Base-by-base conservation (phyloP, 106 monocot species). In the Platanthera guangdongensis region DNA sequence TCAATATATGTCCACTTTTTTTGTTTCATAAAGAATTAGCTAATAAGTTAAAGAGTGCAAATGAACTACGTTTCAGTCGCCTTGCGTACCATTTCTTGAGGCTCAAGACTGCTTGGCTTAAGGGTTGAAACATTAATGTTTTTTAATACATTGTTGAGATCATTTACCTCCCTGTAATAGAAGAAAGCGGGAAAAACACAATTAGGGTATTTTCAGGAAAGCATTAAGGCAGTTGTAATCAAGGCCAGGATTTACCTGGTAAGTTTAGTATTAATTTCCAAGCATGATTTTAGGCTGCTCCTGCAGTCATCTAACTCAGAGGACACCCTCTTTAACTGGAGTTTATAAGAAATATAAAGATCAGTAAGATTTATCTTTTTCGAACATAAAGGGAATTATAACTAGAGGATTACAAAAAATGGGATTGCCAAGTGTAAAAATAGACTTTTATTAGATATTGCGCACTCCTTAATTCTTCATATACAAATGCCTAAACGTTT, bases 251-350 rank as follows among this genome's bases (percentile, higher is more conserved):
- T 30, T 73, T 84, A 95, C 96, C 93, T 90, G 18, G 79, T 86
- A 7, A 97, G 89, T 49, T 78, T 82, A 80, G 81, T 80, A 85
- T 97, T 97, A 15, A 84, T 76, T 75, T 93, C 85, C 72, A 89
- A 62, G 76, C 84, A 89, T 79, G 82, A 80, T 68, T 89, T 87
- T 0, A 97, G 82, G 45, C 89, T 81, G 67, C 79, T 82, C 64
- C 79, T 93, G 82, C 90, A 97, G 46, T 86, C 84, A 57, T 91
- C 87, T 76, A 97, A 80, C 80, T 97, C 96, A 71, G 83, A 71
- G n/a, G 39, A 65, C n/a, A 93, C 86, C 74, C 73, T 83, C 67
- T 81, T 84, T 70, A 93, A 82, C 93, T 96, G 75, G 68, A 79
- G 82, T 47, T 46, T 7, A 82, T 22, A 22, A n/a, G 50, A 52